Base-by-base conservation (phyloP, 202 grass and related monocot genomes). In the Carex sylvatica region DNA sequence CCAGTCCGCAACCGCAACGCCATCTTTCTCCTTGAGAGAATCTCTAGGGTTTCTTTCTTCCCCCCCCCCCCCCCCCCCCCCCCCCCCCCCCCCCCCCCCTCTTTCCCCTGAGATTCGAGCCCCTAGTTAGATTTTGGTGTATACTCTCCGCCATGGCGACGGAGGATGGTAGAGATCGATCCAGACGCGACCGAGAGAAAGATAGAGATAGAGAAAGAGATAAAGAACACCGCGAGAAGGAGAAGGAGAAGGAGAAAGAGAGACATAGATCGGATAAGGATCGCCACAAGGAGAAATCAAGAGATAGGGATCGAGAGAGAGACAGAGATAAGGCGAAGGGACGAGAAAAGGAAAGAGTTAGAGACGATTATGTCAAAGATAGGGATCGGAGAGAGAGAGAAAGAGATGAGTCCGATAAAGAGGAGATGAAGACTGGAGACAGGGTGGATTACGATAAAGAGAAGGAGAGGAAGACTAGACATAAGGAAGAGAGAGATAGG, bases 191-290 rank as follows among this genome's bases (percentile, higher is more conserved):
- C 44, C 22, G 36, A 28, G 68, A 65, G 51, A 84, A 64, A 38
- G 51, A 83, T 23, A 40, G 65, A 38, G 51, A 83, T 9, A 40
- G 65, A 24, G 65, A 84, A 26, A 42, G 66, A 24, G 65, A 84
- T 15, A 65, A 67, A 49, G 42, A 81, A 28, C 30, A 65, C n/a
- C 49, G 40, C 0, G 73, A 77, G 73, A 56, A 77, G 73, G 53
- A 77, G 73, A 77, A 82, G 28, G 28, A 28, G 70, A 84, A 76
- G 60, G 68, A 52, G 38, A 74, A 78, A 44, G 71, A 62, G 51
- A 64, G 70, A 4, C 70, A 76, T 47, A 78, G 70, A 85, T 82
- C 80, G 23, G 58, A 79, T 2, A 85, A 61, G 22, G 58, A 61
- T 49, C 69, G 70, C 7, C 42, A 53, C 78, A 80, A 49, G 74